Percentiles rank a stretch among this genome's conserved stretches.
Conservation (phyloP, 192 early-diverging fungal genomes). For the Backusella tuberculispora region DNA sequence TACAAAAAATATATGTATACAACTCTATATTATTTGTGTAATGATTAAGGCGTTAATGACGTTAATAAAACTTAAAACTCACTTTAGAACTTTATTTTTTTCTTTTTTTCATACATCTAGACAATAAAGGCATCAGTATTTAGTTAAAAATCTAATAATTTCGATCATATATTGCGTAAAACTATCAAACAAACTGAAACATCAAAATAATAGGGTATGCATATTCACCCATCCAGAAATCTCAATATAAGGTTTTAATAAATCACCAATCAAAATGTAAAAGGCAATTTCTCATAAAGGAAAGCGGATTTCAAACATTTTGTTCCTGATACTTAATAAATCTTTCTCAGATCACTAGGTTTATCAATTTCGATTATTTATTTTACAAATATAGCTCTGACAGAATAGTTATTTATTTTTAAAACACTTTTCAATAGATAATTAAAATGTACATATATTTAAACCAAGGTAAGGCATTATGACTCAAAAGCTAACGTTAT, state of each 20-base stretch:
- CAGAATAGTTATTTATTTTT: not conserved
- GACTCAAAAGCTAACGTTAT: not conserved
- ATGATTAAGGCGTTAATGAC: not conserved
- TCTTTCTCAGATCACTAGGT: too few species aligned
- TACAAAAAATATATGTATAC: not conserved
- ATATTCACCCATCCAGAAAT: not conserved
- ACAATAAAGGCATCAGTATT: not conserved
- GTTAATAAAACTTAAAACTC: conserved; percentile 10
- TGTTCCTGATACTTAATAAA: not conserved
- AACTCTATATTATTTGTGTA: conserved; percentile 12
- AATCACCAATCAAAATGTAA: not conserved
- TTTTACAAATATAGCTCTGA: not conserved
- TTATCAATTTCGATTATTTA: not conserved
- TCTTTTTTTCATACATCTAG: not conserved
- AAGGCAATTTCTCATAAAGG: not conserved
- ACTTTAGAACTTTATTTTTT: not conserved
- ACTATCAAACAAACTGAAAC: not conserved
- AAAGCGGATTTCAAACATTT: not conserved
- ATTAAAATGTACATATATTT: not conserved
- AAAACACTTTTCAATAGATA: not conserved
- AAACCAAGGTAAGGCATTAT: not conserved
- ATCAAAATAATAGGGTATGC: not conserved
- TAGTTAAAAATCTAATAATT: not conserved
- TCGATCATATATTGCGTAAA: not conserved
- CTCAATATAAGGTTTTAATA: not conserved